Conservation (phyloP, 371 early-diverging fungal species). For the Rozella allomycis region DNA sequence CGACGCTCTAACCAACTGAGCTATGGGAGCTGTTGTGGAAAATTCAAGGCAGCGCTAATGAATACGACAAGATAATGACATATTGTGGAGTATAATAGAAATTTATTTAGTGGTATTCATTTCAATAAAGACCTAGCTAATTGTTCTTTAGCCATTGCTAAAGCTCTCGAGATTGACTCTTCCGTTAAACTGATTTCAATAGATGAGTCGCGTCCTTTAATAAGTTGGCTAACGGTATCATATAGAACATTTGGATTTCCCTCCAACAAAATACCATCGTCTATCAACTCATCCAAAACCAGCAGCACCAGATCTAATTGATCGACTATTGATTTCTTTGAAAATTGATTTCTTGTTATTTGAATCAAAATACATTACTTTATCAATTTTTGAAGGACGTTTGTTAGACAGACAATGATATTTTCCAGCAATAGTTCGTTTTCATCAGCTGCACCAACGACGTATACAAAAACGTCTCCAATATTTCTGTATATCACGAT, state of each 20-base stretch:
- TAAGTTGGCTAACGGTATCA: slow-evolving; percentile 68
- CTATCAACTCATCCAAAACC: slow-evolving; percentile 82
- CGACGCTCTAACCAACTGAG: no score
- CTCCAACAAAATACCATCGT: slow-evolving; percentile 51
- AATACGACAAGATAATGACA: no score
- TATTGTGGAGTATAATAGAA: no score
- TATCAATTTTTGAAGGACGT: slow-evolving; percentile 24
- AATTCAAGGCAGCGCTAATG: no score
- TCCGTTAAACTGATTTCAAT: slow-evolving; percentile 65
- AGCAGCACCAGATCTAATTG: slow-evolving; percentile 72
- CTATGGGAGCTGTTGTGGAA: no score
- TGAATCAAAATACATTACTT: slow-evolving; percentile 1
- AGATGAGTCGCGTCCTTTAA: slow-evolving; percentile 54
- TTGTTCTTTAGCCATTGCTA: slow-evolving; percentile 70
- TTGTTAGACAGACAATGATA: slow-evolving; percentile 53
- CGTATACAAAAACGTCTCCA: slow-evolving; percentile 68
- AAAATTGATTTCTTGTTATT: slow-evolving; percentile 50
- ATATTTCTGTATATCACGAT: slow-evolving; percentile 62
- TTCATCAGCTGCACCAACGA: slow-evolving; percentile 74
- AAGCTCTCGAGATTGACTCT: slow-evolving; percentile 69
- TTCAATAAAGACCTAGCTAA: slow-evolving; percentile 50
- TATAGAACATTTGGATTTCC: slow-evolving; percentile 29
- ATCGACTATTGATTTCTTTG: slow-evolving; percentile 71
- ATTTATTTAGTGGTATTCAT: no score
- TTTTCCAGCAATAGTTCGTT: slow-evolving; percentile 70